Evolutionary conservation across 2,329 filamentous ascomycete species (phyloP).

Genomic region (Aspergillus fumigatus): DNA sequence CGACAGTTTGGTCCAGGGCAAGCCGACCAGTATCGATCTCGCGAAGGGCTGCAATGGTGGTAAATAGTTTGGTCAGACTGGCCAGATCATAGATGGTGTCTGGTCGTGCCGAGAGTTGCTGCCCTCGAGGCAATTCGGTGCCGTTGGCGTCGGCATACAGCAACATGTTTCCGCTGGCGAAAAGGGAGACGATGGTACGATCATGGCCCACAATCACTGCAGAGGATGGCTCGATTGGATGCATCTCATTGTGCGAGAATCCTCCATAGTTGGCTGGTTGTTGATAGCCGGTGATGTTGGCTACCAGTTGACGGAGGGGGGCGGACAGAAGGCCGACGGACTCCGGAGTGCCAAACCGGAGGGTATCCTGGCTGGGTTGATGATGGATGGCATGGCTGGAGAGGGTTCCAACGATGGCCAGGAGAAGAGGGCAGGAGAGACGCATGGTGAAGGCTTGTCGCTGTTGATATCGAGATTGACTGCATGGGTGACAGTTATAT

Average conservation of each 20-base stretch:
- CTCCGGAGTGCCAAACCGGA: background rate
- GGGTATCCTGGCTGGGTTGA: background rate
- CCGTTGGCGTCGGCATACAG: slow-evolving; percentile 28
- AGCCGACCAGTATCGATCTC: slow-evolving; percentile 25
- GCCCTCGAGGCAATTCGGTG: slow-evolving; percentile 17
- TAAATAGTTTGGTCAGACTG: slow-evolving; percentile 37
- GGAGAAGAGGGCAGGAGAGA: background rate
- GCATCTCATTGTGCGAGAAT: slow-evolving; percentile 10
- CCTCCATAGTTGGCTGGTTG: slow-evolving; percentile 16
- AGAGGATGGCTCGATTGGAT: slow-evolving; percentile 17
- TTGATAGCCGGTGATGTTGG: background rate
- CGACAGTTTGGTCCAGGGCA: slow-evolving; percentile 24
- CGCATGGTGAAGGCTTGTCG: background rate
- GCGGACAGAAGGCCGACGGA: background rate
- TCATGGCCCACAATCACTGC: slow-evolving; percentile 15
- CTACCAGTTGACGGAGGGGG: background rate
- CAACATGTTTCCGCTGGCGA: slow-evolving; percentile 17
- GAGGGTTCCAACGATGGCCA: background rate
- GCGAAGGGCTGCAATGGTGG: slow-evolving; percentile 30
- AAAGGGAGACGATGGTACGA: slow-evolving; percentile 17
- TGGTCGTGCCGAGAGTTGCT: slow-evolving; percentile 25
- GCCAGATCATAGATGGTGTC: slow-evolving; percentile 40
- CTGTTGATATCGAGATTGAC: background rate
- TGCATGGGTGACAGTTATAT: background rate
- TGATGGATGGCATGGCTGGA: background rate